Base-by-base conservation (phyloP, 306 rosid species). In the Begonia peltatifolia region DNA sequence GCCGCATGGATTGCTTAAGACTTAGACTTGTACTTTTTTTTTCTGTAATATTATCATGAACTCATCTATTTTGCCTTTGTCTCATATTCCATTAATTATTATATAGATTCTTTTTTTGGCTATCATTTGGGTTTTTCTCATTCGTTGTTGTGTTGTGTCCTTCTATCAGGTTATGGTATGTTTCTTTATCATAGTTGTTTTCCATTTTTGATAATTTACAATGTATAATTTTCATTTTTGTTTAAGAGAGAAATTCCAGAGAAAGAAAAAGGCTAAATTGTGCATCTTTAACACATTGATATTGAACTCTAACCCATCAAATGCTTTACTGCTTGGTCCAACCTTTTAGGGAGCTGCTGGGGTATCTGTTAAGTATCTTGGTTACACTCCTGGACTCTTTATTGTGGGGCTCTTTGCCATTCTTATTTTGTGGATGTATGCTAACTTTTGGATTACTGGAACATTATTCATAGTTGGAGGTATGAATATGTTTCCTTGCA, bases 401-500 rank as follows among this genome's bases (percentile, higher is more conserved):
- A 87, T 92, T 10, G 96, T 92, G 20, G 99, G 99, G 66, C 79
- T 92, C 54, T 79, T 83, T 22, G 94, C 73, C 57, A 92, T 92
- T 84, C 87, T 92, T 47, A 66, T 92, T 55, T 75, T 92, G 66
- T 92, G 96, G 99, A 87, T 84, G 94, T 92, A 73, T 65, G 99
- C 96, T 63, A 87, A 92, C 81, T 81, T 92, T 73, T 87, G 96
- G 99, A 83, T 92, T 71, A 74, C 94, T 6, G 99, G 99, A 69
- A 67, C 73, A 12, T 71, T 92, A 68, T 88, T 92, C 64, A 64
- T 92, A 41, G 87, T 92, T 56, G 99, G 94, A 83, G 99, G 99
- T 92, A 79, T 42, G 66, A 6, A 22, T 18, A 18, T 15, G 47
- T 55, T 70, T 59, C 54, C 58, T 62, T 23, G 7, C 54, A n/a